Percentiles rank a stretch among this genome's conserved stretches.
Conservation (phyloP, 495 filamentous ascomycete genomes). For the Trichoderma gamsii region DNA sequence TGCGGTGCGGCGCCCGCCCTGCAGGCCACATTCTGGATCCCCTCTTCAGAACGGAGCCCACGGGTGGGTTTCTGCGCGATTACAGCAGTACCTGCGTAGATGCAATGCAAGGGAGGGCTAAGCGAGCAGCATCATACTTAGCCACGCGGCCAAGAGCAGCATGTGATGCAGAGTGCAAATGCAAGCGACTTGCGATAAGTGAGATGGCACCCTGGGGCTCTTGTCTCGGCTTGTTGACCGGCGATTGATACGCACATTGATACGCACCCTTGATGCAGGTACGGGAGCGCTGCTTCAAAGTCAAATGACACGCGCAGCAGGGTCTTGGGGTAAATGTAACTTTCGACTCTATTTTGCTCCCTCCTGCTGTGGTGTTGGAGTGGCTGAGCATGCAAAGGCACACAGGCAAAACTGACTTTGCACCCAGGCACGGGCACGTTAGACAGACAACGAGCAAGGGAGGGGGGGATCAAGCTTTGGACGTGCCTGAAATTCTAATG, state of each 20-base stretch:
- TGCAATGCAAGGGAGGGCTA: neutral
- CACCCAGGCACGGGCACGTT: too few species aligned
- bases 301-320: too few species aligned
- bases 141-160: neutral
- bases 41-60: too few species aligned
- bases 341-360: too few species aligned
- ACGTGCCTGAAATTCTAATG: constrained; percentile 3
- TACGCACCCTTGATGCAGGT: neutral
- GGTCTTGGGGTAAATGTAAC: too few species aligned
- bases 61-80: too few species aligned
- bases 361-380: too few species aligned
- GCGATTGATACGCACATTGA: neutral
- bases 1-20: neutral
- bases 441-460: too few species aligned
- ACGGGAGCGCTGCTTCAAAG: too few species aligned
- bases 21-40: too few species aligned
- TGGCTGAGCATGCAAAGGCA: neutral
- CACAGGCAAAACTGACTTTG: neutral
- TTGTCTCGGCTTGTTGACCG: neutral
- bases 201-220: neutral
- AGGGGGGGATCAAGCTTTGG: neutral
- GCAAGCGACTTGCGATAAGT: neutral
- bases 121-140: neutral
- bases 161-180: neutral
- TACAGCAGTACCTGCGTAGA: neutral